These are phyloP conservation scores for Neoboletus magnificus DNA, from an alignment of 768 basidiomycete species.

Conservation along the genomic window DNA sequence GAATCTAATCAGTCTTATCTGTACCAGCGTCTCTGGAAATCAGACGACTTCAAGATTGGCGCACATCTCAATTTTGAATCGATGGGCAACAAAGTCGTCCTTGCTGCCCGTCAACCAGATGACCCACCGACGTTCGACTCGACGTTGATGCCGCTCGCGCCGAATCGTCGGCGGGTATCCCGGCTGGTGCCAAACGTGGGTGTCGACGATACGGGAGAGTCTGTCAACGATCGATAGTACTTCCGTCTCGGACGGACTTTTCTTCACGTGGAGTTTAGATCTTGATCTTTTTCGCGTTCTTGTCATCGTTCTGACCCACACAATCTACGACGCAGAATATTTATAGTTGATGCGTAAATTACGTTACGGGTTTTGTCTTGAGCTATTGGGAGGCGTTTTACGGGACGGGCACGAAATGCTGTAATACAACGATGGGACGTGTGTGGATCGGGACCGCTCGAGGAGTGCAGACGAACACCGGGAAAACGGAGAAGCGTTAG, in stretches of 20 bases:
- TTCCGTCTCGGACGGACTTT: neutral
- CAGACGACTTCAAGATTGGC: slow-evolving; percentile 60
- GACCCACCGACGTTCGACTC: neutral
- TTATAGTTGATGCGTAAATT: slow-evolving; percentile 35
- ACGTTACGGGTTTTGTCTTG: slow-evolving; percentile 29
- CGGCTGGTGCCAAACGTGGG: slow-evolving; percentile 5
- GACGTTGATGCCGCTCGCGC: neutral
- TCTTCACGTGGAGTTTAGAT: neutral
- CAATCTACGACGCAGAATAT: slow-evolving; percentile 15
- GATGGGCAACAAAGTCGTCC: slow-evolving; percentile 46
- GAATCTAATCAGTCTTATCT: slow-evolving; percentile 53
- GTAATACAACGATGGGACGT: slow-evolving; percentile 17
- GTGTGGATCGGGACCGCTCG: slow-evolving; percentile 2
- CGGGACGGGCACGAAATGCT: slow-evolving; percentile 2
- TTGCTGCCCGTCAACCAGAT: slow-evolving; percentile 37
- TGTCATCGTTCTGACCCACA: neutral
- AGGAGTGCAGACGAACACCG: neutral
- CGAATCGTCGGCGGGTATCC: slow-evolving; percentile 4
- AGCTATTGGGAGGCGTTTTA: slow-evolving; percentile 1
- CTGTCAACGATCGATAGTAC: slow-evolving; percentile 11
- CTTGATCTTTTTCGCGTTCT: too few species aligned
- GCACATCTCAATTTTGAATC: slow-evolving; percentile 52
- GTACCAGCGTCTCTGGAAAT: slow-evolving; percentile 66
- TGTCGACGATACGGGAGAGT: slow-evolving; percentile 5
- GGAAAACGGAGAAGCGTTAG: slow-evolving; percentile 1